Conservation (phyloP, 495 filamentous ascomycete genomes). For the Parmelia sp. region DNA sequence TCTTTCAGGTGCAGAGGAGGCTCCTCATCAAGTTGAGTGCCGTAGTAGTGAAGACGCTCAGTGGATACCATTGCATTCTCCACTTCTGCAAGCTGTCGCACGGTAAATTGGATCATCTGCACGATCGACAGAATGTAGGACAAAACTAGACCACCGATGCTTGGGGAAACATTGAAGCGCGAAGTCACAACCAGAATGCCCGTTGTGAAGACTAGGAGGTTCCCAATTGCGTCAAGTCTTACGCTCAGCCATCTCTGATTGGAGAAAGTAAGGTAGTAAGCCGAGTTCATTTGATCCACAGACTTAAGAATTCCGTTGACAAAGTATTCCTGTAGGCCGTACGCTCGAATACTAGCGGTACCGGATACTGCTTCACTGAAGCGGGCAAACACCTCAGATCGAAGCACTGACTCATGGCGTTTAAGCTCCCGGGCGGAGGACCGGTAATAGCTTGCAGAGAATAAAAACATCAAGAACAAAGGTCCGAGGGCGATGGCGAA, state of each 20-base stretch:
- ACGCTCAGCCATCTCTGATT: slow-evolving; percentile 90
- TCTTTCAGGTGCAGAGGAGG: slow-evolving; percentile 65
- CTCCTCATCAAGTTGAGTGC: slow-evolving; percentile 79
- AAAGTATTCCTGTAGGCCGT: slow-evolving; percentile 73
- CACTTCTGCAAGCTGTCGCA: slow-evolving; percentile 89
- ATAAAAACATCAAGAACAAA: slow-evolving; percentile 69
- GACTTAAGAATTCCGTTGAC: slow-evolving; percentile 56
- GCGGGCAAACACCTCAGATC: slow-evolving; percentile 81
- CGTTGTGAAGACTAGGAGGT: slow-evolving; percentile 72
- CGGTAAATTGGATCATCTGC: slow-evolving; percentile 94
- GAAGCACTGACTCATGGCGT: slow-evolving; percentile 81
- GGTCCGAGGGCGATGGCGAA: slow-evolving; percentile 87
- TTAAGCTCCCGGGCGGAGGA: slow-evolving; percentile 90
- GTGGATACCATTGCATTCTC: slow-evolving; percentile 98
- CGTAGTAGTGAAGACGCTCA: slow-evolving; percentile 90
- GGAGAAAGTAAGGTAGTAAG: slow-evolving; percentile 88
- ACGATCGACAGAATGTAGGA: slow-evolving; percentile 90
- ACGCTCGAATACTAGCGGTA: slow-evolving; percentile 78
- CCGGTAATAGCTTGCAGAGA: slow-evolving; percentile 83
- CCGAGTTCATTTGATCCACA: slow-evolving; percentile 86
- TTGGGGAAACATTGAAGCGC: slow-evolving; percentile 78
- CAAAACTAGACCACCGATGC: slow-evolving; percentile 78
- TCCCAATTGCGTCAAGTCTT: slow-evolving; percentile 78
- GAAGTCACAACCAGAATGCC: slow-evolving; percentile 91
- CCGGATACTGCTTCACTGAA: slow-evolving; percentile 86